Percentiles rank a stretch among this genome's conserved stretches.
Conservation (phyloP, 768 basidiomycete genomes). For the Agaricus subrufescens region DNA sequence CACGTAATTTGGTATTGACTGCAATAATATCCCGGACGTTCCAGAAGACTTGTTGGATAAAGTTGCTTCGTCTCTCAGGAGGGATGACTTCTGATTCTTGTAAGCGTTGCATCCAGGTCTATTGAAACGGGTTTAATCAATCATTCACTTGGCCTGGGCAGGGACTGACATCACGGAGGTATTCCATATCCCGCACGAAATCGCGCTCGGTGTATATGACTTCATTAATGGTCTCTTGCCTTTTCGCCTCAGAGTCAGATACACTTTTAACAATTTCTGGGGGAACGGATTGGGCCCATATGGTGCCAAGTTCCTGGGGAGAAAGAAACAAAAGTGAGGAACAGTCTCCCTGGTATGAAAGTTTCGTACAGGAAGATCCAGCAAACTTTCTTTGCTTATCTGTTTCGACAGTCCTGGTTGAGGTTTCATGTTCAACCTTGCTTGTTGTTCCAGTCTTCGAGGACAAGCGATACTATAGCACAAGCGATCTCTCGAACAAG, state of each 20-base stretch:
- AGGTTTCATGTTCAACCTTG: slow-evolving; percentile 90
- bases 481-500: slow-evolving; percentile 88
- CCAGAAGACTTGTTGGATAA: slow-evolving; percentile 96
- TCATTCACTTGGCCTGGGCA: slow-evolving; percentile 1
- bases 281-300: slow-evolving; percentile 97
- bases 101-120: slow-evolving; percentile 90
- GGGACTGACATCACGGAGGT: slow-evolving; percentile 81
- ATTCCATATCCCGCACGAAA: slow-evolving; percentile 97
- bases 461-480: slow-evolving; percentile 99
- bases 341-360: not conserved
- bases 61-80: slow-evolving; percentile 68
- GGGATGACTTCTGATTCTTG: slow-evolving; percentile 76
- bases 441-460: slow-evolving; percentile 88
- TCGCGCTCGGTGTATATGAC: slow-evolving; percentile 93
- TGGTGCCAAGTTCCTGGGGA: slow-evolving; percentile 51
- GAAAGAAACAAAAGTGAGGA: not conserved
- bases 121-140: not conserved
- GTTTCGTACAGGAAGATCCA: slow-evolving; percentile 64
- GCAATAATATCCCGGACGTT: slow-evolving; percentile 91
- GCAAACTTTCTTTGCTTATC: slow-evolving; percentile 75
- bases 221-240: slow-evolving; percentile 98
- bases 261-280: slow-evolving; percentile 92
- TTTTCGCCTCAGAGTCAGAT: slow-evolving; percentile 87
- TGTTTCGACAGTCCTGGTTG: slow-evolving; percentile 86
- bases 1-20: slow-evolving; percentile 88